These are phyloP conservation scores for Oxyria digyna DNA, from an alignment of 148 eudicot species.

Conservation along the genomic window DNA sequence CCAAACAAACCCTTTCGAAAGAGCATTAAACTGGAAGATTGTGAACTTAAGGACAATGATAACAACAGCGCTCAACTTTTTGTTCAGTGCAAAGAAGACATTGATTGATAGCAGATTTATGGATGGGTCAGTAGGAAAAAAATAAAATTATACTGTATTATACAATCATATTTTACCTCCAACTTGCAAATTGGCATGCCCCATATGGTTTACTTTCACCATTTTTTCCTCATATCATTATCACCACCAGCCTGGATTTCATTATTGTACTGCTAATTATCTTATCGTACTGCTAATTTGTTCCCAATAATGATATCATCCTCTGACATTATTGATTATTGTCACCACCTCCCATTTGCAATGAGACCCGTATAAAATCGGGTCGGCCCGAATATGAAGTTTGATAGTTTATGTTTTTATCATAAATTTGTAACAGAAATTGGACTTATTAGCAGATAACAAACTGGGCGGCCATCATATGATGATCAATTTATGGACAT, in stretches of 20 bases:
- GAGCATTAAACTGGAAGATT: not conserved
- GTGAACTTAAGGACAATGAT: not conserved
- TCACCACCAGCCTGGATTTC: conserved; percentile 8
- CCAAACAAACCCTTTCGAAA: no score
- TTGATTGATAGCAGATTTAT: not conserved
- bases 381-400: not conserved
- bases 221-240: not conserved
- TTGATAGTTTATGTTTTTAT: not conserved
- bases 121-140: not conserved
- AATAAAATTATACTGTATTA: not conserved
- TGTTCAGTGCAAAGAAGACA: not conserved
- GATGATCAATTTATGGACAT: not conserved
- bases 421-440: no score
- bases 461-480: not conserved
- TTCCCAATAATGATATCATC: not conserved
- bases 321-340: not conserved
- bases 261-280: not conserved
- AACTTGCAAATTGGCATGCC: not conserved
- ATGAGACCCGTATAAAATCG: not conserved
- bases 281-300: not conserved
- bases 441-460: no score
- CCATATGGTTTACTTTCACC: not conserved
- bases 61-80: not conserved
- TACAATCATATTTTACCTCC: not conserved
- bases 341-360: not conserved